These are phyloP conservation scores for Sporothrix mexicana DNA, from an alignment of 2,329 filamentous ascomycete genomes.

Conservation along the genomic window DNA sequence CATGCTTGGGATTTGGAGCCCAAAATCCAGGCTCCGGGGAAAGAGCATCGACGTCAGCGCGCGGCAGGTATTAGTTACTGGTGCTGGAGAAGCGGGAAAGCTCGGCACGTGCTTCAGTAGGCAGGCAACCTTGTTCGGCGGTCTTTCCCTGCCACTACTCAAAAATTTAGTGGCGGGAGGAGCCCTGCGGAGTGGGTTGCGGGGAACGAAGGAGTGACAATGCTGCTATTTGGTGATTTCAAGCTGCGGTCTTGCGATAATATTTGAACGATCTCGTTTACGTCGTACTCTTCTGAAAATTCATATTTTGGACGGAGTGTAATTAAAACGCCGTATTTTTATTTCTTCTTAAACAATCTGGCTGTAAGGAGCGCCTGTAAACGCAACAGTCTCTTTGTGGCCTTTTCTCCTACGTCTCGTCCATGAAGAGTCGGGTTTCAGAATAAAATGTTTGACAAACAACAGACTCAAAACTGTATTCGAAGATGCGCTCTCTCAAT, in stretches of 20 bases:
- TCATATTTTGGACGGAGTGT: background rate
- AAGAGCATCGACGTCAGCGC: slow-evolving; percentile 31
- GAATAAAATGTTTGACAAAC: background rate
- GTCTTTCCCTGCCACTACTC: slow-evolving; percentile 14
- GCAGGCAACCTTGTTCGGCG: slow-evolving; percentile 9
- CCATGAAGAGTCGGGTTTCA: background rate
- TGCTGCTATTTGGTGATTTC: too few species aligned
- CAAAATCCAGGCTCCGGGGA: background rate
- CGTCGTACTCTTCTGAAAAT: background rate
- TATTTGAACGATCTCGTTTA: too few species aligned
- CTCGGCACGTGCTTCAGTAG: slow-evolving; percentile 30
- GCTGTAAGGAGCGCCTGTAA: too few species aligned
- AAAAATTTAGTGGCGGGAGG: slow-evolving; percentile 29
- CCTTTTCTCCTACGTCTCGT: too few species aligned
- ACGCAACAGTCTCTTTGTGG: too few species aligned
- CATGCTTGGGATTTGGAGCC: slow-evolving; percentile 26
- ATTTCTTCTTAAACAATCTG: too few species aligned
- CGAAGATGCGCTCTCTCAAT: background rate
- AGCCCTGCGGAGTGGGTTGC: slow-evolving; percentile 26
- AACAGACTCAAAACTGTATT: background rate
- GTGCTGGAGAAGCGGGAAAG: slow-evolving; percentile 7
- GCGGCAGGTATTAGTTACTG: background rate
- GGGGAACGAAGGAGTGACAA: slow-evolving; percentile 20
- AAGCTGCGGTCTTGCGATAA: too few species aligned
- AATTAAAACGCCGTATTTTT: too few species aligned